These are phyloP conservation scores for Phytopythium boreale DNA, from an alignment of 352 stramenopile genomes.

Conservation along the genomic window DNA sequence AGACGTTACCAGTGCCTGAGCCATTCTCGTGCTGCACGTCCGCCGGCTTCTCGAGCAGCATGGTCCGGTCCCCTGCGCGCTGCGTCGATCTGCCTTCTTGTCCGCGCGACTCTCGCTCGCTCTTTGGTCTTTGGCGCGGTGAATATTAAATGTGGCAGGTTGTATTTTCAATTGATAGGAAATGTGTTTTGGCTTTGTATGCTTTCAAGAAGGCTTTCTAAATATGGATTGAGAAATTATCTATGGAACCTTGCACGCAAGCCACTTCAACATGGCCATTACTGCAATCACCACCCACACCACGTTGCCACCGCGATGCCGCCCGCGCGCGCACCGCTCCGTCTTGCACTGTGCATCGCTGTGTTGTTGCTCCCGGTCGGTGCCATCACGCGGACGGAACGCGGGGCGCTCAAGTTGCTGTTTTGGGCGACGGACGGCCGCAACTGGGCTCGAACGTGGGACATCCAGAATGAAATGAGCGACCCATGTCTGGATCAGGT, in stretches of 20 bases:
- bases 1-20: slow-evolving; percentile 61
- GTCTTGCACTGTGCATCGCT: neutral
- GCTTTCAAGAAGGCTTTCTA: too few species aligned
- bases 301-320: neutral
- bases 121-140: too few species aligned
- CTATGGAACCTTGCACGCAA: too few species aligned
- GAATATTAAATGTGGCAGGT: too few species aligned
- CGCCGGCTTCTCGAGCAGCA: slow-evolving; percentile 82
- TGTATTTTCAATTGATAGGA: too few species aligned
- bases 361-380: neutral
- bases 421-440: slow-evolving; percentile 60
- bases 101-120: neutral
- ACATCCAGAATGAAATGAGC: slow-evolving; percentile 62
- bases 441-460: slow-evolving; percentile 46
- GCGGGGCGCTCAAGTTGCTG: slow-evolving; percentile 59
- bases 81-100: neutral
- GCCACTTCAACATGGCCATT: too few species aligned
- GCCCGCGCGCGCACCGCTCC: neutral
- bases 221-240: too few species aligned
- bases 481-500: slow-evolving; percentile 59
- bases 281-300: neutral
- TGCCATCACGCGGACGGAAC: slow-evolving; percentile 33
- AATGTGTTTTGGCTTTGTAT: too few species aligned
- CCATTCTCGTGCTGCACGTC: slow-evolving; percentile 75
- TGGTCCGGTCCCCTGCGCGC: slow-evolving; percentile 13